Percentiles rank a stretch among this genome's conserved stretches.
Evolutionary conservation across 345 rosid genomes (phyloP).

Genomic region (Hibiscus tridactylites): DNA sequence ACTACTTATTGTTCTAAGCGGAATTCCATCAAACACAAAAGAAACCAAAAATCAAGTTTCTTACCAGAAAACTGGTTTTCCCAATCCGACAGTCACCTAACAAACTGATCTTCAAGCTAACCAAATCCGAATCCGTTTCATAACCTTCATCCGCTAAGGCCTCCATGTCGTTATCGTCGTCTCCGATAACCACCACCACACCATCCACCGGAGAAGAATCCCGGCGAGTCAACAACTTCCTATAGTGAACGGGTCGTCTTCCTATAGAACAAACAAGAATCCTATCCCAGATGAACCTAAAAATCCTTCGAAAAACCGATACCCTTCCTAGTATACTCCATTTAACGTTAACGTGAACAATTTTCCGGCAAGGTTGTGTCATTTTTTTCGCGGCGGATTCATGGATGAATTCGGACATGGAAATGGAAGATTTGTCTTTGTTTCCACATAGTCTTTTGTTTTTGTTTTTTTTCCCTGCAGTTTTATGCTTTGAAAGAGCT

Average conservation of each 20-base stretch:
- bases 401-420: slow-evolving; percentile 31
- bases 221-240: slow-evolving; percentile 38
- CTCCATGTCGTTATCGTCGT: slow-evolving; percentile 10
- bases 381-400: slow-evolving; percentile 35
- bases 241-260: slow-evolving; percentile 39
- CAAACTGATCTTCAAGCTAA: slow-evolving; percentile 77
- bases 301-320: slow-evolving; percentile 51
- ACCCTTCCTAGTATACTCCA: slow-evolving; percentile 54
- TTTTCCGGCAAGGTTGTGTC: slow-evolving; percentile 46
- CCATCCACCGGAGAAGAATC: slow-evolving; percentile 31
- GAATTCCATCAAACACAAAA: neutral
- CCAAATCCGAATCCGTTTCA: slow-evolving; percentile 69
- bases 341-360: slow-evolving; percentile 42
- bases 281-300: slow-evolving; percentile 66
- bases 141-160: slow-evolving; percentile 19
- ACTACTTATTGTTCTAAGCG: neutral
- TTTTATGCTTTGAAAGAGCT: neutral
- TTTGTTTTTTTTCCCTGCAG: neutral
- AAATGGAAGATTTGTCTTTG: slow-evolving; percentile 10
- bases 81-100: slow-evolving; percentile 93
- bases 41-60: neutral
- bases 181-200: slow-evolving; percentile 12
- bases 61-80: slow-evolving; percentile 83
- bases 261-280: slow-evolving; percentile 69
- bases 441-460: slow-evolving; percentile 4